phyloP scores from a whole-genome alignment of 495 filamentous ascomycete species.

The Aspergillus egyptiacus region DNA sequence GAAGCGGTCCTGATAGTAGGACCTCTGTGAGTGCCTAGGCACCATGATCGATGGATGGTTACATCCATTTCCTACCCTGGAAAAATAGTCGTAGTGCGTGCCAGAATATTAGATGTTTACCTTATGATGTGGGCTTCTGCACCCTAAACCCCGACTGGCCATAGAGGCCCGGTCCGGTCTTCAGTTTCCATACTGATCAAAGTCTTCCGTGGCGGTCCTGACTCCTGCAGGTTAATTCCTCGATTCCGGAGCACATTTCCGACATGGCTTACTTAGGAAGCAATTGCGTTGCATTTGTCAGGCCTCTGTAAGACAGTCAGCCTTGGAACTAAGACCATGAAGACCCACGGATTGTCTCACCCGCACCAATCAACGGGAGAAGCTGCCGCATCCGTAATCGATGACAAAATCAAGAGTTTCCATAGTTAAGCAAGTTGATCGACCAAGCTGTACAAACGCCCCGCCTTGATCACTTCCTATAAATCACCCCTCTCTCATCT shows the following conservation, averaged over 20 bases:
- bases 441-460: neutral
- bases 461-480: neutral
- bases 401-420: constrained; percentile 26
- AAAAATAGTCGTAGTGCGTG: too few relatives aligned
- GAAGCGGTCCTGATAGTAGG: too few relatives aligned
- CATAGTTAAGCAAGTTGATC: neutral
- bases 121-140: too few relatives aligned
- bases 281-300: constrained; percentile 4
- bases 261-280: neutral
- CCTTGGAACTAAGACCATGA: constrained; percentile 19
- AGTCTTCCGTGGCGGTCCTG: too few relatives aligned
- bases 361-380: constrained; percentile 4
- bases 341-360: neutral
- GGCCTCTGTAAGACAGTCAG: constrained; percentile 37
- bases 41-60: too few relatives aligned
- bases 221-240: neutral
- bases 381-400: constrained; percentile 27
- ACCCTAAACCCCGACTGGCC: too few relatives aligned
- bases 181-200: too few relatives aligned
- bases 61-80: too few relatives aligned
- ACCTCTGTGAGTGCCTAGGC: too few relatives aligned
- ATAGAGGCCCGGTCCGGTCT: too few relatives aligned
- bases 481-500: neutral
- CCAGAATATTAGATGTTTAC: too few relatives aligned
- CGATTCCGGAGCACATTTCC: neutral